Percentiles rank a stretch among this genome's conserved stretches.
Evolutionary conservation across 1,139 yeast genomes (phyloP).

Genomic region (Meyerozyma athensensis): DNA sequence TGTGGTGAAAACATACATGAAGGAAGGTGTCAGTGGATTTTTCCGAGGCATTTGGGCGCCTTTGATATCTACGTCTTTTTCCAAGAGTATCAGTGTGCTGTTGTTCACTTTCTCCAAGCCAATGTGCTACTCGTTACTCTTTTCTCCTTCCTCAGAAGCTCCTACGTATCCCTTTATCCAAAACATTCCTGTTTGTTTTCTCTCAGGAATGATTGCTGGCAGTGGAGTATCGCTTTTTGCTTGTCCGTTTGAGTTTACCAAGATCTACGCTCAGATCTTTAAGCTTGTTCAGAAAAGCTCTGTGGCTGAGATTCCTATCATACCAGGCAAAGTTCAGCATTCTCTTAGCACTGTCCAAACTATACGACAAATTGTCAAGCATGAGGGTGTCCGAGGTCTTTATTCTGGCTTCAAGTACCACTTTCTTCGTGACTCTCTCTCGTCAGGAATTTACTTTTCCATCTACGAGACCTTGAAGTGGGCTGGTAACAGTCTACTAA

Average conservation of each 20-base stretch:
- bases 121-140: constrained; percentile 16
- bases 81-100: constrained; percentile 64
- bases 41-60: constrained; percentile 78
- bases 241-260: constrained; percentile 84
- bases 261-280: constrained; percentile 72
- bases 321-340: constrained; percentile 10
- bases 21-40: constrained; percentile 69
- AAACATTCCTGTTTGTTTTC: constrained; percentile 62
- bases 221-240: constrained; percentile 61
- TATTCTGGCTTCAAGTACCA: constrained; percentile 74
- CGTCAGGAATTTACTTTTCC: constrained; percentile 71
- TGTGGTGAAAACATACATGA: constrained; percentile 46
- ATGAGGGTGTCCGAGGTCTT: constrained; percentile 59
- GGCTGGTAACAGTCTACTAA: constrained; percentile 31
- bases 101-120: constrained; percentile 56
- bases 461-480: constrained; percentile 69
- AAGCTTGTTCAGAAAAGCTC: constrained; percentile 35
- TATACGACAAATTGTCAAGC: constrained; percentile 48
- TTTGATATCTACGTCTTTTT: constrained; percentile 57
- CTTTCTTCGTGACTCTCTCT: constrained; percentile 59
- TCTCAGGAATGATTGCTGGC: constrained; percentile 68
- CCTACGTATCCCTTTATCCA: constrained; percentile 37
- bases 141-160: constrained; percentile 8
- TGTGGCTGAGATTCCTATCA: constrained; percentile 9
- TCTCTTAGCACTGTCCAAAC: constrained; percentile 20